Evolutionary conservation across 306 rosid species (phyloP), one percentile per base, ranked within the genome.

Genomic region (Crotalaria pallida): DNA sequence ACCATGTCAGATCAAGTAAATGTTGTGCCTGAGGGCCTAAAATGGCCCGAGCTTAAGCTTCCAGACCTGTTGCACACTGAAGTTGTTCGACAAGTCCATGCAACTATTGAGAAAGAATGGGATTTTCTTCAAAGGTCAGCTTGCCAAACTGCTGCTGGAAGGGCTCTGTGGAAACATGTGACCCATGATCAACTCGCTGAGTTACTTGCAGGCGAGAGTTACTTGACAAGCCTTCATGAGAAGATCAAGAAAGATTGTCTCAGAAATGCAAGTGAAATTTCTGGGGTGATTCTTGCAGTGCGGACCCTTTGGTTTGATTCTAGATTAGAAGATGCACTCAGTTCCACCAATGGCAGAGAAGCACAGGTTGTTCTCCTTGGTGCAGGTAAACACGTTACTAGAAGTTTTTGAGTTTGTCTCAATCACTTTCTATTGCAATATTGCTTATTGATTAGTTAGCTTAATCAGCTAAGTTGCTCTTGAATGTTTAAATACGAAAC

Each of bases 141-240:
- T 0, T 91, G 99, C 72, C 99, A 89, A 76, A 91, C 90, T 5
- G 99, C 97, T 40, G 99, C 97, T 0, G 97, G 96, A 52, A 89
- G 99, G 85, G 97, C 99, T 43, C 84, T 91, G 69, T 95, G 96
- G 99, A 95, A 80, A 71, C 99, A 95, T 45, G 89, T 86, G 51
- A 83, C 84, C 75, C 83, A 84, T 73, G 97, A 94, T 69, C 96
- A 96, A 5, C 75, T 91, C 0, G 99, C 97, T 63, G 86, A 72
- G 50, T 77, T 94, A 24, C 88, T 94, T 1, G 96, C 96, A 4
- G 97, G 97, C 31, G 97, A 91, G 89, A 76, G 84, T 23, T 84
- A 86, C 84, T 68, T 89, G 77, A 87, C 79, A 82, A 91, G 49
- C 80, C 78, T 95, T 29, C 90, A 91, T 67, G 99, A 95, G 75